Evolutionary conservation across 768 basidiomycete species (phyloP).

Genomic region (Leccinum olivaceopallidum): DNA sequence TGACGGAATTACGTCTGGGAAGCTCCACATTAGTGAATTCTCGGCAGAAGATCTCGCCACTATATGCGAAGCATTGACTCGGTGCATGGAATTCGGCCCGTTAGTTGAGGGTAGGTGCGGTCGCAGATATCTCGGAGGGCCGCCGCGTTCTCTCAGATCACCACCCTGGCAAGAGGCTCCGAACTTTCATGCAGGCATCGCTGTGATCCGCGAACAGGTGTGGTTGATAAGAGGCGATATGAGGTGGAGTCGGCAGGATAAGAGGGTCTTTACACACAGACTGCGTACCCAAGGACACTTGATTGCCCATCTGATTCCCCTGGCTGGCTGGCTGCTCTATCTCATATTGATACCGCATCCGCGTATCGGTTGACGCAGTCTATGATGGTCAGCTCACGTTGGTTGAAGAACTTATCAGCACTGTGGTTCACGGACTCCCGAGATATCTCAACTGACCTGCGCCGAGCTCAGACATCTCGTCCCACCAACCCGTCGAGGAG

Average conservation of each 20-base stretch:
- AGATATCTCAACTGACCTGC: conserved; percentile 1
- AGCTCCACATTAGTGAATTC: conserved; percentile 6
- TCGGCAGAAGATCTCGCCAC: neutral
- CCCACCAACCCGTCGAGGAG: neutral
- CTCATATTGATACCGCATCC: neutral
- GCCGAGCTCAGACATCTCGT: neutral
- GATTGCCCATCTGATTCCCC: conserved; percentile 3
- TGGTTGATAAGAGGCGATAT: neutral
- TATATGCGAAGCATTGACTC: neutral
- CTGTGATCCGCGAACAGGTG: neutral
- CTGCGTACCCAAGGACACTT: neutral
- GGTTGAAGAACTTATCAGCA: neutral
- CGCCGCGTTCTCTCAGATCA: neutral
- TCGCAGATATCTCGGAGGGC: neutral
- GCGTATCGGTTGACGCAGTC: neutral
- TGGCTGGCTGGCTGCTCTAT: neutral
- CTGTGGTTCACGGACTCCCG: neutral
- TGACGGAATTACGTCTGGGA: conserved; percentile 2
- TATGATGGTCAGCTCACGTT: neutral
- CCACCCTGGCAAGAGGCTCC: neutral
- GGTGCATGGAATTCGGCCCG: neutral
- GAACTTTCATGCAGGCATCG: neutral
- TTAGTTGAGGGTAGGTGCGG: neutral
- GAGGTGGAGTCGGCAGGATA: conserved; percentile 7
- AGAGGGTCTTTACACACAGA: neutral